Percentiles rank a stretch among this genome's conserved stretches.
Evolutionary conservation across 2,329 filamentous ascomycete genomes (phyloP).

Genomic region (Colletotrichum ledebouriae): DNA sequence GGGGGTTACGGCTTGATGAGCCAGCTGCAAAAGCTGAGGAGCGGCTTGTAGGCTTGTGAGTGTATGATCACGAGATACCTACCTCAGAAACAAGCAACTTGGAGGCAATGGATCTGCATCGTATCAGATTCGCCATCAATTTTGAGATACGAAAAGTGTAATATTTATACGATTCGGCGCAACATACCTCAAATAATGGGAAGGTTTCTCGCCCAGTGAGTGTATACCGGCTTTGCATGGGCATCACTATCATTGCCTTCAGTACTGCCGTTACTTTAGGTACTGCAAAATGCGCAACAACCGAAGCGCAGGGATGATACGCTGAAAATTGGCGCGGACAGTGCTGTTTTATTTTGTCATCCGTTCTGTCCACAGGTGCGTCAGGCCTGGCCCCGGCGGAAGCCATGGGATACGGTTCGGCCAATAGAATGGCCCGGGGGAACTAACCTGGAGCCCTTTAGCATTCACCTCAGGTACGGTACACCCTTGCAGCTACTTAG

Average conservation of each 20-base stretch:
- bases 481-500: slow-evolving; percentile 35
- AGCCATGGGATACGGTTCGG: slow-evolving; percentile 17
- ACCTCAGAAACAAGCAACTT: neutral
- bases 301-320: neutral
- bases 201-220: too few relatives aligned
- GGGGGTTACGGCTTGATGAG: slow-evolving; percentile 73
- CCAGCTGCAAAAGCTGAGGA: slow-evolving; percentile 72
- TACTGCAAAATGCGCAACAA: neutral
- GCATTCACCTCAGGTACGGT: slow-evolving; percentile 33
- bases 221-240: neutral
- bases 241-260: neutral
- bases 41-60: slow-evolving; percentile 56
- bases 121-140: too few relatives aligned
- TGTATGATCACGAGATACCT: neutral
- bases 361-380: slow-evolving; percentile 22
- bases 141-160: too few relatives aligned
- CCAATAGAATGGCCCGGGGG: slow-evolving; percentile 30
- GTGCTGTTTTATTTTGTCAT: slow-evolving; percentile 26
- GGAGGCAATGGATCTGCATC: too few relatives aligned
- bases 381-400: slow-evolving; percentile 23
- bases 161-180: too few relatives aligned
- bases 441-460: slow-evolving; percentile 15
- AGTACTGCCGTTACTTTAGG: neutral
- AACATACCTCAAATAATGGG: too few relatives aligned
- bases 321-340: slow-evolving; percentile 22